Evolutionary conservation across 768 basidiomycete genomes (phyloP), one percentile per base, ranked within the genome.

Genomic region (Hericium alpestre): DNA sequence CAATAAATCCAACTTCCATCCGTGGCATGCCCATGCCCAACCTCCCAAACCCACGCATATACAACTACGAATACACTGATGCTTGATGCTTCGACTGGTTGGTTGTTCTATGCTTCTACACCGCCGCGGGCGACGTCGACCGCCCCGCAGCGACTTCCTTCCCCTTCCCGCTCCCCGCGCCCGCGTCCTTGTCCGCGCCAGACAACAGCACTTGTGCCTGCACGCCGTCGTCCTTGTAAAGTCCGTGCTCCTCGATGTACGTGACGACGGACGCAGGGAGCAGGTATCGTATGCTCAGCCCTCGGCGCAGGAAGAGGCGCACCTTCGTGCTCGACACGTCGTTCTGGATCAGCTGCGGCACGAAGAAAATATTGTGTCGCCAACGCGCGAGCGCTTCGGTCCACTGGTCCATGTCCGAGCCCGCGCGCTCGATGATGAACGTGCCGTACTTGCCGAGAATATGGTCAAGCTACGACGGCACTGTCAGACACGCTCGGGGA

Each of bases 311-410:
- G 73, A 90, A 88, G 32, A 90, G 69, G 38, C 87, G 84, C 61
- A 83, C 92, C 76, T 96, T 97, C 20, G 94, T 96, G 62, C 90
- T 93, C 7, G 92, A 94, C 48, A 97, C 93, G 67, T 97, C 93
- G 67, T 97, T 97, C 73, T 95, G 93, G 62, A 97, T 95, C 55
- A 95, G 79, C 70, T 96, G 93, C 55, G 89, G 86, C 64, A 96
- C 87, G 59, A 98, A 82, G 66, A 92, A 84, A 59, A 58, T 61
- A 38, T 60, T 65, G 58, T 64, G 60, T 53, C 62, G 59, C 60
- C 65, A 63, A 43, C 64, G 65, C 37, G 65, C 64, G 55, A 60
- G 64, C 20, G 60, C 53, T 56, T 63, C 64, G 38, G 62, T 60
- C 37, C 56, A 54, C 11, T 62, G 56, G 25, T 56, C 61, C 57